These are phyloP conservation scores for Hymenoscyphus albidus DNA, from an alignment of 2,329 filamentous ascomycete genomes.

Conservation along the genomic window DNA sequence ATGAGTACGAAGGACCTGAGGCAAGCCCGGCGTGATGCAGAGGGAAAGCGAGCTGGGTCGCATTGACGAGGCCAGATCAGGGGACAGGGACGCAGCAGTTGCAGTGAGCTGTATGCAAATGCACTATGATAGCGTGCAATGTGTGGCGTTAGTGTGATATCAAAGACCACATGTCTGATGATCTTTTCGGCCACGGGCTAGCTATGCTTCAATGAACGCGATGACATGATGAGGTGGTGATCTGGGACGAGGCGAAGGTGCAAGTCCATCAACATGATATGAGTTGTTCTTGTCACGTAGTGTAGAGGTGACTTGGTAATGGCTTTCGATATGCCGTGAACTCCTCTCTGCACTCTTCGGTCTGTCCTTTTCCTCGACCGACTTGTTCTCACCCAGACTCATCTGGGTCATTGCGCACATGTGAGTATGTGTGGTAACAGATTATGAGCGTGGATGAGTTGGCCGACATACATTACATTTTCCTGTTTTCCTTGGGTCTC, in stretches of 20 bases:
- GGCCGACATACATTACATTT: slow-evolving; percentile 9
- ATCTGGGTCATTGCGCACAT: neutral
- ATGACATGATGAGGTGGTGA: neutral
- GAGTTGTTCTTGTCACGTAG: slow-evolving; percentile 4
- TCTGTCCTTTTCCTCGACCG: slow-evolving; percentile 7
- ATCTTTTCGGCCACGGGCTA: neutral
- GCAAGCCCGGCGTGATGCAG: slow-evolving; percentile 2
- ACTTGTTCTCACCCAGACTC: slow-evolving; percentile 9
- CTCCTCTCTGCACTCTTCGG: slow-evolving; percentile 3
- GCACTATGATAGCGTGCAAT: slow-evolving; percentile 8
- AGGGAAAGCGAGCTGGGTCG: neutral
- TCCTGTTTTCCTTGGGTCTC: neutral
- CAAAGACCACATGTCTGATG: slow-evolving; percentile 2
- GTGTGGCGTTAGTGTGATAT: slow-evolving; percentile 7
- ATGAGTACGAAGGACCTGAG: neutral
- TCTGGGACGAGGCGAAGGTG: neutral
- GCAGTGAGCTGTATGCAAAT: slow-evolving; percentile 1
- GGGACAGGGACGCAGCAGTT: neutral
- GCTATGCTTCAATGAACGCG: neutral
- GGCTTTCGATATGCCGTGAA: slow-evolving; percentile 3
- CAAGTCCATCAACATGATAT: neutral
- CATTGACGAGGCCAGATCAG: neutral
- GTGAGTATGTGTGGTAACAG: neutral
- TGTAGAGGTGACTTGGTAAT: slow-evolving; percentile 1
- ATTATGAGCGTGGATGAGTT: slow-evolving; percentile 6